Evolutionary conservation across 352 stramenopile genomes (phyloP).

Genomic region (Phytophthora pini): DNA sequence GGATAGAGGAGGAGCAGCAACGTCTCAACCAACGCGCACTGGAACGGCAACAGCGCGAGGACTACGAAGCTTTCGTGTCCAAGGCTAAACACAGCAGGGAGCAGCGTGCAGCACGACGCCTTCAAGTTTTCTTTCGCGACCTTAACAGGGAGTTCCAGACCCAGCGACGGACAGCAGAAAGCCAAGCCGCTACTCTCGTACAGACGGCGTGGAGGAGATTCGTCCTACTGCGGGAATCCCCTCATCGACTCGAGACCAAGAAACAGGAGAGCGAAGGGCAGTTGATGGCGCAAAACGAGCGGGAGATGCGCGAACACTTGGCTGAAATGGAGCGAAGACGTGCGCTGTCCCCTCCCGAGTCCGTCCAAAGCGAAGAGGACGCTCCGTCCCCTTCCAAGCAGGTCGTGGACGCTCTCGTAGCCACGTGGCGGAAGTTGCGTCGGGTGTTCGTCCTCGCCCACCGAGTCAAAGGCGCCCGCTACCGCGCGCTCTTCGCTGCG

Average conservation of each 20-base stretch:
- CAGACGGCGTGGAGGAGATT: conserved; percentile 44
- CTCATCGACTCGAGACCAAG: conserved; percentile 21
- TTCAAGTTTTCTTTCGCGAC: conserved; percentile 40
- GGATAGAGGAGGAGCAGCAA: conserved; percentile 72
- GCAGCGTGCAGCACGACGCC: conserved; percentile 25
- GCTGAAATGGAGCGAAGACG: conserved; percentile 13
- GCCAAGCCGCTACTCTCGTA: conserved; percentile 30
- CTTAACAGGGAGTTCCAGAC: conserved; percentile 2
- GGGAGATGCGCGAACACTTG: conserved; percentile 31
- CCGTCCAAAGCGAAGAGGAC: conserved; percentile 8
- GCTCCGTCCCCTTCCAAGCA: conserved; percentile 30
- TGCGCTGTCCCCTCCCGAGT: conserved; percentile 8
- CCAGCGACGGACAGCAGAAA: background rate
- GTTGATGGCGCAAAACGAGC: conserved; percentile 48
- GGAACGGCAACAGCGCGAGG: conserved; percentile 40
- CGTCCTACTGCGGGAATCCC: conserved; percentile 28
- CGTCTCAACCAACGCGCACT: conserved; percentile 46
- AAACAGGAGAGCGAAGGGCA: conserved; percentile 21
- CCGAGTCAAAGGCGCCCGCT: conserved; percentile 27
- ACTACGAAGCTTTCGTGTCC: conserved; percentile 19
- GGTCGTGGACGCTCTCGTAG: conserved; percentile 48
- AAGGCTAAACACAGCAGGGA: conserved; percentile 25
- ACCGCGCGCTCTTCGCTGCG: conserved; percentile 45
- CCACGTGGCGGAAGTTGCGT: conserved; percentile 58
- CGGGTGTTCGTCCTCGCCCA: conserved; percentile 51